Conservation (phyloP, 2,329 filamentous ascomycete species). For the Metarhizium sp. region DNA sequence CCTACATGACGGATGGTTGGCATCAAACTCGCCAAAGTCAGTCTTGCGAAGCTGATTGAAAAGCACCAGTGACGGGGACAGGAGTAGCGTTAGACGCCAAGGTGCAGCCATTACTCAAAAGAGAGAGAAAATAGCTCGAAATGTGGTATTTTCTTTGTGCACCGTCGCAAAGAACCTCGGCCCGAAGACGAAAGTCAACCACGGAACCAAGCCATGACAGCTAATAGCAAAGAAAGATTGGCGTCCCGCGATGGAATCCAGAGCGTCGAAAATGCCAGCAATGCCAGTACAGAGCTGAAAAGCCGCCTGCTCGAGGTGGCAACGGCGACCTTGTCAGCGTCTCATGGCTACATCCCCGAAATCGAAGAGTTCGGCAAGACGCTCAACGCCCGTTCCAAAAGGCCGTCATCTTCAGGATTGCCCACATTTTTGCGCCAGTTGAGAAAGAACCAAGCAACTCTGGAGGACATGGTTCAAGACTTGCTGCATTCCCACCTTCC, state of each 20-base stretch:
- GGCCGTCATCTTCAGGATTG: conserved; percentile 12
- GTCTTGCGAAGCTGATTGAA: too few relatives aligned
- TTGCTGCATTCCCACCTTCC: conserved; percentile 6
- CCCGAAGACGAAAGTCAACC: background rate
- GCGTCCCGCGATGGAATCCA: background rate
- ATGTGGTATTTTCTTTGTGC: too few relatives aligned
- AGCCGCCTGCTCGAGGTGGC: conserved; percentile 7
- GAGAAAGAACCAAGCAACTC: conserved; percentile 8
- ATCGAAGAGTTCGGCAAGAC: conserved; percentile 9
- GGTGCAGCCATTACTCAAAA: too few relatives aligned
- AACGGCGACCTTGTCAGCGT: conserved; percentile 3
- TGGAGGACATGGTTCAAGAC: conserved; percentile 7
- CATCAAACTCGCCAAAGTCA: too few relatives aligned
- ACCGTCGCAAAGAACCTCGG: too few relatives aligned
- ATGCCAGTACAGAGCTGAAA: background rate
- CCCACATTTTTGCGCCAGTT: conserved; percentile 10
- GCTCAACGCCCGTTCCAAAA: conserved; percentile 6
- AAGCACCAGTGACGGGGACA: too few relatives aligned
- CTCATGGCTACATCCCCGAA: conserved; percentile 10
- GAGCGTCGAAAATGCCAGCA: background rate
- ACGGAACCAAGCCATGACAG: background rate
- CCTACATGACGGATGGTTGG: too few relatives aligned
- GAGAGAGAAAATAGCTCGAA: too few relatives aligned
- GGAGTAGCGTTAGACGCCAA: too few relatives aligned
- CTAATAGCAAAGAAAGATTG: background rate